Evolutionary conservation across 2,329 filamentous ascomycete genomes (phyloP).

Genomic region (Alternaria alternata): DNA sequence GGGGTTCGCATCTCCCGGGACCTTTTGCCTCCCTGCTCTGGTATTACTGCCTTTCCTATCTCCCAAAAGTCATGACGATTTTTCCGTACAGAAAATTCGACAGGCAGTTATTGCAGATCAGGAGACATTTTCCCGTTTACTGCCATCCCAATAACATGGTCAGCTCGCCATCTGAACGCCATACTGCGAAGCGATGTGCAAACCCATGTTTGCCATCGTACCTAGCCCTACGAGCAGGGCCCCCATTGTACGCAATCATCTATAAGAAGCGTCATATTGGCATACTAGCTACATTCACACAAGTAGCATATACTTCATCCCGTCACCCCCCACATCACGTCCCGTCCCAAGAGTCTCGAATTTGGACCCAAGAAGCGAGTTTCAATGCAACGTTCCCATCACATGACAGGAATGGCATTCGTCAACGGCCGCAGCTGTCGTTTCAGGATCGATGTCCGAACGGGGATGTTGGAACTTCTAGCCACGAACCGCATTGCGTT

Average conservation of each 20-base stretch:
- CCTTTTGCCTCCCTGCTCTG: background rate
- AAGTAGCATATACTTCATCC: background rate
- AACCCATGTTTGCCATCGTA: background rate
- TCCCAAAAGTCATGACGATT: background rate
- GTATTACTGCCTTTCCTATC: background rate
- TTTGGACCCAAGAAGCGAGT: background rate
- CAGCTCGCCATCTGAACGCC: slow-evolving; percentile 11
- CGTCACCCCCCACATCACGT: background rate
- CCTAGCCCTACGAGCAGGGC: background rate
- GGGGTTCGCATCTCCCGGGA: background rate
- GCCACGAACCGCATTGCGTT: background rate
- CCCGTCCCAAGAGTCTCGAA: background rate
- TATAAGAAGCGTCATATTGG: background rate
- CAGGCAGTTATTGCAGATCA: background rate
- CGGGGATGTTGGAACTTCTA: background rate
- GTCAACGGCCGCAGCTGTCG: background rate
- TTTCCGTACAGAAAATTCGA: background rate
- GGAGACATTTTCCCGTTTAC: background rate
- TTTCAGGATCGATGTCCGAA: background rate
- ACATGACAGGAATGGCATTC: background rate
- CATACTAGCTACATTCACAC: background rate
- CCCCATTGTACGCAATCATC: background rate
- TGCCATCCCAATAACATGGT: slow-evolving; percentile 7
- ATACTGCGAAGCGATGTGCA: background rate
- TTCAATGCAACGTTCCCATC: background rate